Conservation (phyloP, 2,329 filamentous ascomycete species). For the Cladorrhinum sp. region DNA sequence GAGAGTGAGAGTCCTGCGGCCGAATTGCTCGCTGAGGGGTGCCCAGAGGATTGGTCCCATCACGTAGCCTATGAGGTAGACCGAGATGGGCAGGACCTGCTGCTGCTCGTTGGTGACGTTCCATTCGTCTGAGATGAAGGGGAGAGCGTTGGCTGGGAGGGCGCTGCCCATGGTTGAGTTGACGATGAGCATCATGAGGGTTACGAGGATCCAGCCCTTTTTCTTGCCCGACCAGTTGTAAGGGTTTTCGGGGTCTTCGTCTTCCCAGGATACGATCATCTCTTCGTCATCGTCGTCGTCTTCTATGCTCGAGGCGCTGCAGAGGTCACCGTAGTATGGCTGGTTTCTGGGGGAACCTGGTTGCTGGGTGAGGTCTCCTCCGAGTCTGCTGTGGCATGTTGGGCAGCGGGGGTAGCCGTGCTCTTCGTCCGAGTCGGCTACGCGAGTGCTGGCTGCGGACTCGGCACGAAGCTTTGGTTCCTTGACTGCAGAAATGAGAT, state of each 20-base stretch:
- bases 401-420: not conserved
- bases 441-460: not conserved
- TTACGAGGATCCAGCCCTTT: conserved; percentile 53
- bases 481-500: not conserved
- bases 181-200: conserved; percentile 57
- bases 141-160: conserved; percentile 61
- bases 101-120: conserved; percentile 46
- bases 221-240: conserved; percentile 54
- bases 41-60: conserved; percentile 61
- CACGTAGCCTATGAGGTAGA: conserved; percentile 61
- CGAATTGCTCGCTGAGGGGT: conserved; percentile 63
- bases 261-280: conserved; percentile 44
- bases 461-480: not conserved
- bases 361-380: not conserved
- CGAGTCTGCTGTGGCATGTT: conserved; percentile 2
- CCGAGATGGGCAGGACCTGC: conserved; percentile 56
- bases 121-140: conserved; percentile 57
- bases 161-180: conserved; percentile 67
- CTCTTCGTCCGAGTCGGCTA: not conserved
- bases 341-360: not conserved
- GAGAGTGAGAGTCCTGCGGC: conserved; percentile 48
- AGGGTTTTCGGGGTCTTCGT: conserved; percentile 50
- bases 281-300: conserved; percentile 32
- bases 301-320: conserved; percentile 8
- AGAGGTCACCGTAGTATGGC: not conserved